phyloP scores from a whole-genome alignment of 495 filamentous ascomycete genomes.

The Bathelium albidoporum region DNA sequence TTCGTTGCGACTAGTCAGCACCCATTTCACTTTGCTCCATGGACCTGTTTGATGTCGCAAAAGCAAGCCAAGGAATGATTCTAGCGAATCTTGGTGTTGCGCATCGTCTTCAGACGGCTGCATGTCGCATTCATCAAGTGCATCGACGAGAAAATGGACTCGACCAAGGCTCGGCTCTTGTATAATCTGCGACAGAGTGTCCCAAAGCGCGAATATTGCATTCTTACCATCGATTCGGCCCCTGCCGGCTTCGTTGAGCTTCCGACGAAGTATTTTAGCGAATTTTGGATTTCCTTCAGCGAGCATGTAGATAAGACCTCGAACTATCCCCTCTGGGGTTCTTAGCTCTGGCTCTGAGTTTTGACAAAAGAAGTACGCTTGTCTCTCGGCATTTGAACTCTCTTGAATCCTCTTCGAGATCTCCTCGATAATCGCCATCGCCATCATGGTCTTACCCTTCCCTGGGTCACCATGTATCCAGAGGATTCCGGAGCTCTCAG shows the following conservation, averaged over 20 bases:
- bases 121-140: slow-evolving; percentile 7
- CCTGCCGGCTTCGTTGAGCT: neutral
- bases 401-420: neutral
- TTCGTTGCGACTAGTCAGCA: neutral
- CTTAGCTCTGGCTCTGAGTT: slow-evolving; percentile 2
- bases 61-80: neutral
- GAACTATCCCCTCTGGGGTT: neutral
- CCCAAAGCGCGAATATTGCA: slow-evolving; percentile 3
- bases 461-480: slow-evolving; percentile 15
- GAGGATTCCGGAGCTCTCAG: neutral
- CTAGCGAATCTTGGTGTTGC: slow-evolving; percentile 19
- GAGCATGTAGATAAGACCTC: slow-evolving; percentile 2
- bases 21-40: slow-evolving; percentile 7
- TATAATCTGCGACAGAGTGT: neutral
- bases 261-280: neutral
- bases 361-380: slow-evolving; percentile 11
- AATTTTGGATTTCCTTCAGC: neutral
- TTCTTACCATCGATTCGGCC: neutral
- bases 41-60: neutral
- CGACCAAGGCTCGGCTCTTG: neutral
- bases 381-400: neutral
- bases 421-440: slow-evolving; percentile 9
- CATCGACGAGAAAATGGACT: slow-evolving; percentile 7
- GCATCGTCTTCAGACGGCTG: slow-evolving; percentile 33
- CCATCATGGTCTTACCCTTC: slow-evolving; percentile 16